These are phyloP conservation scores for Cyclotella choctawhatcheeana DNA, from an alignment of 108 stramenopile species.

Conservation along the genomic window DNA sequence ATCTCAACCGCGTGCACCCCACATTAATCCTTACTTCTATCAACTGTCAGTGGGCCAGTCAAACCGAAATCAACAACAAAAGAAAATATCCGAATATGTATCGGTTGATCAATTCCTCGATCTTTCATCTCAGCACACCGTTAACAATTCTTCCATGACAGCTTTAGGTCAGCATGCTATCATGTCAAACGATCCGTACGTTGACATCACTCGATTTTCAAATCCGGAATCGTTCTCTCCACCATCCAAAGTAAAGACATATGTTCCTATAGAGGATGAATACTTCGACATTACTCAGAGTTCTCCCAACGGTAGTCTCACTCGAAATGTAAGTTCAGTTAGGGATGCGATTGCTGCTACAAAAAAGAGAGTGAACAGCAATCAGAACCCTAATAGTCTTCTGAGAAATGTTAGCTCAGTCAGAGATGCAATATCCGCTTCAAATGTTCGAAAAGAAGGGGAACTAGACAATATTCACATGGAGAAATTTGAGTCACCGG, in stretches of 20 bases:
- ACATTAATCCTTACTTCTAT: background rate
- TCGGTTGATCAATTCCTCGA: background rate
- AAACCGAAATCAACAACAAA: background rate
- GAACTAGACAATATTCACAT: background rate
- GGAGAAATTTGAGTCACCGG: background rate
- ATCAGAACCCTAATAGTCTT: too few species aligned
- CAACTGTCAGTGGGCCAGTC: background rate
- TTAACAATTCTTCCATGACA: slow-evolving; percentile 5
- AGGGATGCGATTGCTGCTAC: too few species aligned
- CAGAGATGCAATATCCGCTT: slow-evolving; percentile 10
- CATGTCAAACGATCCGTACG: background rate
- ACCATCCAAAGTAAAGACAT: slow-evolving; percentile 2
- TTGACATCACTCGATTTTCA: background rate
- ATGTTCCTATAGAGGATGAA: background rate
- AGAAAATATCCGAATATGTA: slow-evolving; percentile 3
- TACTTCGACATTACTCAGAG: slow-evolving; percentile 3
- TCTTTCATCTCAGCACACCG: slow-evolving; percentile 5
- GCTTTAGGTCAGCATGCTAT: background rate
- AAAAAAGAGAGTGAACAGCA: too few species aligned
- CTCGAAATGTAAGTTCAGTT: background rate
- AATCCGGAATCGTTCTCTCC: background rate
- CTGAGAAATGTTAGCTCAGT: slow-evolving; percentile 5
- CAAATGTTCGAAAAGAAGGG: background rate
- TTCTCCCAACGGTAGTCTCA: background rate
- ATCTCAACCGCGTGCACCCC: background rate